Evolutionary conservation across 1,139 yeast species (phyloP).

Genomic region (Hansenula anomala): DNA sequence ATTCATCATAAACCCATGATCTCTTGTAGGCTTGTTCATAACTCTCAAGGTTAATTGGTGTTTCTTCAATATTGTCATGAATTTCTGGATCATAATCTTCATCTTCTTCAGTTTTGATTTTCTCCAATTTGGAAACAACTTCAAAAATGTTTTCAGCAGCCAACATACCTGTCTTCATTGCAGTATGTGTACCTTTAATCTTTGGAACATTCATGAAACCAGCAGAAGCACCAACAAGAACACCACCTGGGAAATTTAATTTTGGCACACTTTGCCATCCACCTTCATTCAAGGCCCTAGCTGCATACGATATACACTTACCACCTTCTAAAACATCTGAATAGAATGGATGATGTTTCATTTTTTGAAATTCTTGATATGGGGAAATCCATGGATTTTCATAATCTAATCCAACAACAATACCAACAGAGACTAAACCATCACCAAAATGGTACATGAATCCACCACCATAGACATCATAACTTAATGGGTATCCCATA

Average conservation of each 20-base stretch:
- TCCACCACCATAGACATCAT: conserved; percentile 88
- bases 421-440: conserved; percentile 81
- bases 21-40: conserved; percentile 62
- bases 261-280: conserved; percentile 90
- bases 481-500: conserved; percentile 80
- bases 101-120: conserved; percentile 34
- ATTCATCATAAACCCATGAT: conserved; percentile 86
- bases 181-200: conserved; percentile 97
- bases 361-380: conserved; percentile 88
- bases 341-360: conserved; percentile 90
- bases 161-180: conserved; percentile 89
- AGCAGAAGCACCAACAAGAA: conserved; percentile 90
- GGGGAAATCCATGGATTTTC: conserved; percentile 93
- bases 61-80: conserved; percentile 29
- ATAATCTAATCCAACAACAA: conserved; percentile 90
- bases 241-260: conserved; percentile 91
- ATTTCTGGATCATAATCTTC: conserved; percentile 30
- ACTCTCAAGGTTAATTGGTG: conserved; percentile 44
- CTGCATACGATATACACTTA: conserved; percentile 88
- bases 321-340: conserved; percentile 78
- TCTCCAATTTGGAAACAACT: conserved; percentile 42
- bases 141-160: conserved; percentile 85
- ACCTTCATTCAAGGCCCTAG: conserved; percentile 94
- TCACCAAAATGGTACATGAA: conserved; percentile 97
- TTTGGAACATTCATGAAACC: conserved; percentile 97